Conservation (phyloP, 805 yeast species). For the Ogataea henricii region DNA sequence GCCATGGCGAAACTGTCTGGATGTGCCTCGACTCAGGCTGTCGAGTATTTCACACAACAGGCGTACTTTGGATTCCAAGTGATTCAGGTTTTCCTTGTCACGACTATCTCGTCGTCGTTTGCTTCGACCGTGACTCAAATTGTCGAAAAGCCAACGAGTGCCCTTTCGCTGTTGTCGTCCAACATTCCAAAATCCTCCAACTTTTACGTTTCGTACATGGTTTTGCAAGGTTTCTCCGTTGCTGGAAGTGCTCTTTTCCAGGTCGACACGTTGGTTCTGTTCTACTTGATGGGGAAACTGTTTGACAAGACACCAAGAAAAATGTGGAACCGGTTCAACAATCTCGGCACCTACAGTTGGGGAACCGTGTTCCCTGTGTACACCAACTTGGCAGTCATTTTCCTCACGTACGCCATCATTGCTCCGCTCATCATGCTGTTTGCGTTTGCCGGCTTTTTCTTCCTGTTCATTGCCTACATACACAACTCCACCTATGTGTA, state of each 20-base stretch:
- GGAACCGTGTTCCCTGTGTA: slow-evolving; percentile 80
- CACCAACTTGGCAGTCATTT: slow-evolving; percentile 68
- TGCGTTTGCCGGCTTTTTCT: slow-evolving; percentile 65
- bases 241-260: slow-evolving; percentile 69
- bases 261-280: slow-evolving; percentile 57
- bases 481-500: slow-evolving; percentile 76
- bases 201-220: slow-evolving; percentile 67
- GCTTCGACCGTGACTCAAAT: slow-evolving; percentile 66
- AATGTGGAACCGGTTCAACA: slow-evolving; percentile 60
- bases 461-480: slow-evolving; percentile 74
- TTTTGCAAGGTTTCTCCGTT: slow-evolving; percentile 67
- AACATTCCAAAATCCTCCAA: slow-evolving; percentile 74
- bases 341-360: slow-evolving; percentile 58
- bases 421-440: slow-evolving; percentile 84
- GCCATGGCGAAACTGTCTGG: slow-evolving; percentile 64
- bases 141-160: slow-evolving; percentile 56
- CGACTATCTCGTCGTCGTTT: slow-evolving; percentile 72
- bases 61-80: slow-evolving; percentile 71
- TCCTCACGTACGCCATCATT: slow-evolving; percentile 67
- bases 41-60: slow-evolving; percentile 67
- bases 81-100: slow-evolving; percentile 69
- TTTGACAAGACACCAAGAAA: slow-evolving; percentile 69
- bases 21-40: slow-evolving; percentile 52
- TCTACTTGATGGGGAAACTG: slow-evolving; percentile 55
- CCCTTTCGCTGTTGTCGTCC: slow-evolving; percentile 60